These are phyloP conservation scores for Cardamine resedifolia DNA, from an alignment of 345 rosid genomes.

Conservation along the genomic window DNA sequence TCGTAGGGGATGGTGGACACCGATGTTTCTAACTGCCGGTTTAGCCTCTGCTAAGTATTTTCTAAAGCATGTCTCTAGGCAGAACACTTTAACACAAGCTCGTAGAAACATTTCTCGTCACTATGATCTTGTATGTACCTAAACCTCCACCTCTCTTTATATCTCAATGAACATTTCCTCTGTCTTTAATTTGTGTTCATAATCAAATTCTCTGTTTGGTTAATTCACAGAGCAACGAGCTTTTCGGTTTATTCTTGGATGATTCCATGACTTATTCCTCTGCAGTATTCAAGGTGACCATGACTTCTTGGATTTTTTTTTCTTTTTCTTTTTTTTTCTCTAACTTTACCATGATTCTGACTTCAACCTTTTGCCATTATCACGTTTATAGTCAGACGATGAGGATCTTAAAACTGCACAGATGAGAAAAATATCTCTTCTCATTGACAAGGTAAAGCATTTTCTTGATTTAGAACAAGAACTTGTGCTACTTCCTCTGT, in stretches of 20 bases:
- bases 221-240: slow-evolving; percentile 67
- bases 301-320: background rate
- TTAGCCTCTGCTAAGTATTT: slow-evolving; percentile 78
- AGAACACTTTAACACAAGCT: slow-evolving; percentile 86
- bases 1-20: slow-evolving; percentile 97
- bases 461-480: slow-evolving; percentile 4
- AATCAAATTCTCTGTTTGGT: background rate
- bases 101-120: no score
- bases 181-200: background rate
- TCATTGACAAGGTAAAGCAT: slow-evolving; percentile 62
- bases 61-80: slow-evolving; percentile 68
- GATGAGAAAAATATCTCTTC: slow-evolving; percentile 64
- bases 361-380: background rate
- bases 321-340: background rate
- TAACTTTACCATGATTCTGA: slow-evolving; percentile 10
- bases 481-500: background rate
- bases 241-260: slow-evolving; percentile 74
- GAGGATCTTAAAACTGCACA: slow-evolving; percentile 78
- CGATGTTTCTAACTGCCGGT: slow-evolving; percentile 67
- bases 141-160: background rate
- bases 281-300: slow-evolving; percentile 72
- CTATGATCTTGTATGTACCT: slow-evolving; percentile 73
- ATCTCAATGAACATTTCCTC: background rate
- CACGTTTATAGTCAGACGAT: slow-evolving; percentile 47
- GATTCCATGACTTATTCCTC: slow-evolving; percentile 91